Base-by-base conservation (phyloP, 2,329 filamentous ascomycete species). In the Tolypocladium paradoxum region DNA sequence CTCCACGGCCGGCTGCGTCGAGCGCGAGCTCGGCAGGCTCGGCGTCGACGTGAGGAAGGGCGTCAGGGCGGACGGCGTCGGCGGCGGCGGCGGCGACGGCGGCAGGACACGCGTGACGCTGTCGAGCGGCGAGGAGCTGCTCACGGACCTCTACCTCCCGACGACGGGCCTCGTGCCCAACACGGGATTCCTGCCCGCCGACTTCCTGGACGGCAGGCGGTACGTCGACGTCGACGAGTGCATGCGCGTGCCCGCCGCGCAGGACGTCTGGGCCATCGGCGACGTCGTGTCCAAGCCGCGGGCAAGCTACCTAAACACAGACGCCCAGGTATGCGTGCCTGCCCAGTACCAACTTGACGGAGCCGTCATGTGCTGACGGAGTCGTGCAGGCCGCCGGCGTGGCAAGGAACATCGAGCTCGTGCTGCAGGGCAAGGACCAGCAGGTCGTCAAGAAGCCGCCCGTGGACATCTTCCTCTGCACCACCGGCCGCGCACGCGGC, bases 291-390 rank as follows among this genome's bases (percentile, higher is more conserved):
- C 72, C 58, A 73, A 72, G 61, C 76, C 77, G 24, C 69, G 72
- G 27, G 74, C 79, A 6, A 79, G 79, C 1, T 83, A 83, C 61
- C 76, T 84, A 67, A 73, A 79, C 53, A 81, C 81, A 0, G 82
- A 79, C 54, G 77, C 78, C 58, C 78, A 81, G 63, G 73, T 73
- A 53, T 61, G 69, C 60, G 20, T 22, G 18, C 40, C 20, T 33
- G 1, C 14, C 6, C 47, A 20, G 11, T 35, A 6, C 6, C 6
- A 7, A 14, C 7, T 12, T n/a, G n/a, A n/a, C n/a, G n/a, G n/a
- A n/a, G 24, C 16, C 16, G 2, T n/a, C 16, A 20, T 3, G 2
- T 29, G 35, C 34, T 49, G 35, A 38, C 31, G 45, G 4, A 2
- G 34, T 43, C 3, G 27, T 36, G 8, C 46, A 73, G 74, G 76